Conservation (phyloP, 306 rosid genomes). For the Delonix regia region DNA sequence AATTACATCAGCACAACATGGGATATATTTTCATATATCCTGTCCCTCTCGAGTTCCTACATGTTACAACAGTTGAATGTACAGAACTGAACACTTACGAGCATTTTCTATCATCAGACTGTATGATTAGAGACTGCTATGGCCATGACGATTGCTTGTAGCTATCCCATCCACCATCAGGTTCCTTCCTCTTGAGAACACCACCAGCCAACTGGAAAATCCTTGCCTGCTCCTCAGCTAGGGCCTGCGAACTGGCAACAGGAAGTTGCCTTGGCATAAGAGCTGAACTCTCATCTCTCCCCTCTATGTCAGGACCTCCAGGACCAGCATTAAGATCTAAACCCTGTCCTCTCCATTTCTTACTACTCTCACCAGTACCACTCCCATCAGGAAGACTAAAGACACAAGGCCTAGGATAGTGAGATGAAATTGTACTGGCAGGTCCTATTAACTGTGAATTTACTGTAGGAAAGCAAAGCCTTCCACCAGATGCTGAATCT, state of each 20-base stretch:
- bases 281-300: conserved; percentile 58
- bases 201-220: conserved; percentile 57
- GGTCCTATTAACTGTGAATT: conserved; percentile 65
- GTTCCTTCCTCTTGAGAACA: conserved; percentile 71
- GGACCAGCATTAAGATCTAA: conserved; percentile 85
- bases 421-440: conserved; percentile 57
- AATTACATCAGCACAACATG: conserved; percentile 36
- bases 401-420: conserved; percentile 62
- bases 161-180: conserved; percentile 76
- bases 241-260: conserved; percentile 63
- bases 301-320: conserved; percentile 60
- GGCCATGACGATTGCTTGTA: conserved; percentile 69
- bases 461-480: conserved; percentile 64
- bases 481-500: conserved; percentile 65
- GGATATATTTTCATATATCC: conserved; percentile 35
- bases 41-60: conserved; percentile 34
- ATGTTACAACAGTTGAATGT: conserved; percentile 43
- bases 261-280: conserved; percentile 57
- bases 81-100: conserved; percentile 55
- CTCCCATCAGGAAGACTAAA: conserved; percentile 58
- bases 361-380: conserved; percentile 54
- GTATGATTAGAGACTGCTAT: conserved; percentile 37
- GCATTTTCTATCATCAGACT: conserved; percentile 42
- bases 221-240: conserved; percentile 59
- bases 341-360: conserved; percentile 71